Conservation (phyloP, 768 basidiomycete species). For the Boletales sp. region DNA sequence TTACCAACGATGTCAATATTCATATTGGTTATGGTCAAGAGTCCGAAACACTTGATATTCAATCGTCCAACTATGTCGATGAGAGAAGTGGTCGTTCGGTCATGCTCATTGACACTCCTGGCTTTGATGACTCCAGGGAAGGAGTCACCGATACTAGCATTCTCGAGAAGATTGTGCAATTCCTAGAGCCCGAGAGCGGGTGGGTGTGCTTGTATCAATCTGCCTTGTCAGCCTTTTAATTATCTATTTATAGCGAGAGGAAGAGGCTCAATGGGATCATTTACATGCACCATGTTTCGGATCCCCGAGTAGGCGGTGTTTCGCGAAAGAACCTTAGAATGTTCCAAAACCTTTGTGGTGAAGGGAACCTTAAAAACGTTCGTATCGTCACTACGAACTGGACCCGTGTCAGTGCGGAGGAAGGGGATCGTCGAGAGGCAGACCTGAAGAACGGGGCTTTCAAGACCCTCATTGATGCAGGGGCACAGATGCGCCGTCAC, state of each 20-base stretch:
- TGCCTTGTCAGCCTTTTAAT: background rate
- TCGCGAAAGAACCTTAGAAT: conserved; percentile 39
- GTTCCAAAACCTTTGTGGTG: conserved; percentile 46
- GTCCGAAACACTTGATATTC: conserved; percentile 5
- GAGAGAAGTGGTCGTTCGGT: background rate
- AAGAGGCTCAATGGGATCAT: conserved; percentile 38
- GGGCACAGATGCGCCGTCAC: conserved; percentile 39
- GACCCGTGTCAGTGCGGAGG: conserved; percentile 28
- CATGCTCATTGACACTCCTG: conserved; percentile 17
- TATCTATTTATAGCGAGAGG: background rate
- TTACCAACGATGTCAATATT: conserved; percentile 1
- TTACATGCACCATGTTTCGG: conserved; percentile 43
- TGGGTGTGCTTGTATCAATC: background rate
- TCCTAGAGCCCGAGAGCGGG: background rate
- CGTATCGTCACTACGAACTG: conserved; percentile 48
- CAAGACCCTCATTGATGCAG: conserved; percentile 39
- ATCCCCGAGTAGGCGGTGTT: conserved; percentile 39
- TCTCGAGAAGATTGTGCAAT: conserved; percentile 13
- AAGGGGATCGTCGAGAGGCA: conserved; percentile 22
- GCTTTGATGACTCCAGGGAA: conserved; percentile 8
- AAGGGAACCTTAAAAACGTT: conserved; percentile 38
- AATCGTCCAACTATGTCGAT: background rate
- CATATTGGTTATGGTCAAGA: conserved; percentile 2
- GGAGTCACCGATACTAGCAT: conserved; percentile 18
- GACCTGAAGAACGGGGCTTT: conserved; percentile 37